Percentiles rank a stretch among this genome's conserved stretches.
Conservation (phyloP, 2,329 filamentous ascomycete species). For the Pseudogymnoascus sp. region DNA sequence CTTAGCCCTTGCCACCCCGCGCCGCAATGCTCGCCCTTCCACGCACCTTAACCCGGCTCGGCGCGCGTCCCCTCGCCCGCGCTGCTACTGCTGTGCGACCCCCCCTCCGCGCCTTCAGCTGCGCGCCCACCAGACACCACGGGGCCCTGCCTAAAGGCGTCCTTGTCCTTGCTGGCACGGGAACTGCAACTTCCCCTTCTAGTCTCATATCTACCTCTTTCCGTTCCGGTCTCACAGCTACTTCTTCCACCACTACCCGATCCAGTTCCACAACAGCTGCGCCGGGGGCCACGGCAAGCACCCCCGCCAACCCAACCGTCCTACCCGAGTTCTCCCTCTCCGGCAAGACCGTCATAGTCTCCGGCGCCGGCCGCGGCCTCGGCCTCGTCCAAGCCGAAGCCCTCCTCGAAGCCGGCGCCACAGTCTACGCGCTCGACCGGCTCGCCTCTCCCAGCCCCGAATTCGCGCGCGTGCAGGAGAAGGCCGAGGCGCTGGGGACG, state of each 20-base stretch:
- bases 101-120: not conserved
- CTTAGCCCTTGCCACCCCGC: not conserved
- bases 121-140: not conserved
- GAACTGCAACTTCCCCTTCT: not conserved
- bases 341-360: constrained; percentile 62
- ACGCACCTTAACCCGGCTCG: constrained; percentile 3
- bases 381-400: constrained; percentile 68
- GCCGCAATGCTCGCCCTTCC: not conserved
- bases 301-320: not conserved
- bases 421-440: constrained; percentile 38
- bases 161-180: not conserved
- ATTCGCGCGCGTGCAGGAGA: constrained; percentile 52
- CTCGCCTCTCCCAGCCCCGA: constrained; percentile 38
- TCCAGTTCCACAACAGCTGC: not conserved
- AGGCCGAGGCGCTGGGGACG: constrained; percentile 53
- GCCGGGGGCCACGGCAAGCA: not conserved
- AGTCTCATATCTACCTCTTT: not conserved
- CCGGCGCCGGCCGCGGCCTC: constrained; percentile 63
- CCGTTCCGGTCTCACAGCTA: not conserved
- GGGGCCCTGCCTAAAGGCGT: not conserved
- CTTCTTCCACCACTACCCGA: not conserved
- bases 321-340: constrained; percentile 58
- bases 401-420: constrained; percentile 66
- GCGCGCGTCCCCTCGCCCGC: not conserved
- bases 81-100: not conserved